Percentiles rank a stretch among this genome's conserved stretches.
Conservation (phyloP, 2,329 filamentous ascomycete genomes). For the Penicillium italicum region DNA sequence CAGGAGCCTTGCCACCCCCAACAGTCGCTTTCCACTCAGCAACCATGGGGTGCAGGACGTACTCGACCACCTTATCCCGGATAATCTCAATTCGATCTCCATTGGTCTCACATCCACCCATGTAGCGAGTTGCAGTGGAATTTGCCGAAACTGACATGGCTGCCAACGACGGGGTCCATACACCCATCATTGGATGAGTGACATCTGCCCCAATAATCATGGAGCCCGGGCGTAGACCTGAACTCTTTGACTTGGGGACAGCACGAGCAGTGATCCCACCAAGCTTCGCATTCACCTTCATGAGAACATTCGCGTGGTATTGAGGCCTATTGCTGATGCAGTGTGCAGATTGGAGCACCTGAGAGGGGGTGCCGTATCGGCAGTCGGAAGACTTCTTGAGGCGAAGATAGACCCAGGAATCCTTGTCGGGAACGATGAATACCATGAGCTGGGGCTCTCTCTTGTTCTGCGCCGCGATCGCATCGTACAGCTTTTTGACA, state of each 20-base stretch:
- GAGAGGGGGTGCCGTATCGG: conserved; percentile 75
- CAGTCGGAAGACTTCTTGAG: conserved; percentile 90
- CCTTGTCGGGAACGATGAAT: conserved; percentile 70
- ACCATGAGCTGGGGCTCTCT: conserved; percentile 70
- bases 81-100: conserved; percentile 79
- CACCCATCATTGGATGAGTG: conserved; percentile 73
- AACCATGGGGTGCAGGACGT: conserved; percentile 63
- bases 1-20: conserved; percentile 55
- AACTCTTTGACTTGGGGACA: conserved; percentile 40
- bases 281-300: conserved; percentile 97
- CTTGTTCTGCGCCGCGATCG: conserved; percentile 38
- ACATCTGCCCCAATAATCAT: conserved; percentile 91
- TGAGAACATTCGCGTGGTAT: conserved; percentile 87
- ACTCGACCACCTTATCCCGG: conserved; percentile 60
- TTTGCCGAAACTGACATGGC: conserved; percentile 84
- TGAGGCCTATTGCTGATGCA: conserved; percentile 69
- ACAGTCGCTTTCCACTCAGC: conserved; percentile 60
- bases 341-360: conserved; percentile 71
- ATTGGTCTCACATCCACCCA: conserved; percentile 76
- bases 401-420: conserved; percentile 69
- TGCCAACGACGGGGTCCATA: conserved; percentile 68
- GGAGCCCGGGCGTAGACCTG: conserved; percentile 48
- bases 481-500: conserved; percentile 54
- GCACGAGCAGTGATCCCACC: conserved; percentile 70
- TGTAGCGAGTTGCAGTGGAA: conserved; percentile 66